Evolutionary conservation across 2,329 filamentous ascomycete species (phyloP).

Genomic region (Aspergillus proliferans): DNA sequence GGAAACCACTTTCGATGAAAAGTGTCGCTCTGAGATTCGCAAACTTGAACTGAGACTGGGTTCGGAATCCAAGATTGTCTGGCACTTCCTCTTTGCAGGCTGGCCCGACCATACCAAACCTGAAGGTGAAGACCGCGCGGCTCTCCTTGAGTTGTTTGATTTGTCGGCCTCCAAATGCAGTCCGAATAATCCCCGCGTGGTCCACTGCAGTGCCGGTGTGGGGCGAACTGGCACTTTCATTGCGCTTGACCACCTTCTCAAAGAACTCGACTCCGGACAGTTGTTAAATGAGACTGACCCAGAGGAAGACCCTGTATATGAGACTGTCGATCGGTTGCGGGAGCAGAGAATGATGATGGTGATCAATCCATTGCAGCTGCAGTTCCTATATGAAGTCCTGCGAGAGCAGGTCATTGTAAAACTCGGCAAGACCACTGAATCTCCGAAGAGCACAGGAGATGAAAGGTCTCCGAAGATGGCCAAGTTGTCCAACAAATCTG

Average conservation of each 20-base stretch:
- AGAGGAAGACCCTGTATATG: conserved; percentile 63
- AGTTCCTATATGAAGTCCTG: conserved; percentile 83
- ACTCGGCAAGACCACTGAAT: conserved; percentile 22
- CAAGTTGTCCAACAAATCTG: conserved; percentile 24
- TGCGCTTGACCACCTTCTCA: conserved; percentile 82
- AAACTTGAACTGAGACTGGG: conserved; percentile 54
- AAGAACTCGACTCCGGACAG: conserved; percentile 70
- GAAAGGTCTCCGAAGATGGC: conserved; percentile 31
- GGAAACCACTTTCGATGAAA: conserved; percentile 49
- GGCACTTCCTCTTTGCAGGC: conserved; percentile 76
- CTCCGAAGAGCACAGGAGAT: conserved; percentile 16
- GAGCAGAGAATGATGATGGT: conserved; percentile 95
- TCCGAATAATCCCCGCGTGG: conserved; percentile 65
- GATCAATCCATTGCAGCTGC: conserved; percentile 75
- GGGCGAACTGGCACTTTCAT: conserved; percentile 95
- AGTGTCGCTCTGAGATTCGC: conserved; percentile 62
- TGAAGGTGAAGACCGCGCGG: conserved; percentile 46
- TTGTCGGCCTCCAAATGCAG: conserved; percentile 40
- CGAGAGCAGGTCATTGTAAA: conserved; percentile 47
- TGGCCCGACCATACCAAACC: conserved; percentile 93
- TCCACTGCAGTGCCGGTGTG: conserved; percentile 87
- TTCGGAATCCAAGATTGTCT: conserved; percentile 59
- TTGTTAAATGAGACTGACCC: conserved; percentile 47
- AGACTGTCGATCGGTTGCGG: conserved; percentile 72
- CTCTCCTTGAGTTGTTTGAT: conserved; percentile 47